A percentile compares a stretch with the other conserved stretches of the same genome.
These are phyloP conservation scores for Umbellularia californica DNA, from an alignment of 164 flowering plant species.

Conservation along the genomic window DNA sequence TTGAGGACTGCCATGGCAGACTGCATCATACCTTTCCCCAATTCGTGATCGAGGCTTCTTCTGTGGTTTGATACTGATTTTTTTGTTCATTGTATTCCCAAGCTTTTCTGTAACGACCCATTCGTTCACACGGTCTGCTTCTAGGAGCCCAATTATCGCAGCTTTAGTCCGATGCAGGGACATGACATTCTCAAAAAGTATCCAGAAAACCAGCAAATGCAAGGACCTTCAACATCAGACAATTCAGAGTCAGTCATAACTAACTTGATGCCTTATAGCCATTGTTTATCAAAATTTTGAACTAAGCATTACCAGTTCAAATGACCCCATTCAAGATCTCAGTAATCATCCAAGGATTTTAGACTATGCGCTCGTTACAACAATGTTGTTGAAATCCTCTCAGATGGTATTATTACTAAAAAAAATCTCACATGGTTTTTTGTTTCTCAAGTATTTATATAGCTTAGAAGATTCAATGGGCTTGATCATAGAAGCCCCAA, in stretches of 20 bases:
- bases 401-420: too few relatives aligned
- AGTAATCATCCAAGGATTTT: too few relatives aligned
- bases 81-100: slow-evolving; percentile 40
- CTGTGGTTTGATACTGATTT: slow-evolving; percentile 10
- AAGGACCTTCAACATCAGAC: slow-evolving; percentile 38
- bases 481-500: too few relatives aligned
- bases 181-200: slow-evolving; percentile 80
- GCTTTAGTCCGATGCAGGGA: slow-evolving; percentile 70
- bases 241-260: too few relatives aligned
- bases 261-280: neutral
- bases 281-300: neutral
- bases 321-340: too few relatives aligned
- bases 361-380: too few relatives aligned
- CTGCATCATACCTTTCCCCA: slow-evolving; percentile 37
- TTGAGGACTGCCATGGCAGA: too few relatives aligned
- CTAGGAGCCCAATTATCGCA: slow-evolving; percentile 61
- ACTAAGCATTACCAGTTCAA: too few relatives aligned
- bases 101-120: slow-evolving; percentile 82
- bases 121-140: slow-evolving; percentile 59
- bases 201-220: slow-evolving; percentile 68
- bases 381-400: too few relatives aligned
- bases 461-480: too few relatives aligned
- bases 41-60: slow-evolving; percentile 32
- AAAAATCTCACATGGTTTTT: too few relatives aligned
- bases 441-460: too few relatives aligned